phyloP scores from a whole-genome alignment of 495 filamentous ascomycete genomes.

The Lepraria neglecta region DNA sequence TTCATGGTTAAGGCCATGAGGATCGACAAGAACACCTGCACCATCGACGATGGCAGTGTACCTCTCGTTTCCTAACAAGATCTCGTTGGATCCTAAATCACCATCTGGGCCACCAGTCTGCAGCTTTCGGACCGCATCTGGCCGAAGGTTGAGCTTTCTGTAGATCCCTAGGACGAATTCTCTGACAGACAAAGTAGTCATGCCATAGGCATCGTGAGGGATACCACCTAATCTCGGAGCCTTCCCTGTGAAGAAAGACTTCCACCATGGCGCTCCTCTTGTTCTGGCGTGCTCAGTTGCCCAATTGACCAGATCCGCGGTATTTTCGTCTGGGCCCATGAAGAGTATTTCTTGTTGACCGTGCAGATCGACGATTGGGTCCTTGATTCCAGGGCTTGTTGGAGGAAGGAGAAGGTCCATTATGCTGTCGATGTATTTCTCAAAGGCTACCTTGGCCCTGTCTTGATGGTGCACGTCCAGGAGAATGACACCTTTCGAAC shows the following conservation, averaged over 20 bases:
- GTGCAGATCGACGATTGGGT: constrained; percentile 92
- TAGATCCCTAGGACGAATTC: constrained; percentile 96
- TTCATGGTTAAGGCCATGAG: constrained; percentile 74
- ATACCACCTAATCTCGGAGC: constrained; percentile 93
- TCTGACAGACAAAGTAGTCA: constrained; percentile 94
- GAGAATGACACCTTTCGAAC: constrained; percentile 95
- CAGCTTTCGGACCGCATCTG: constrained; percentile 76
- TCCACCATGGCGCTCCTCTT: constrained; percentile 96
- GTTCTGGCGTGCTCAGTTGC: constrained; percentile 87
- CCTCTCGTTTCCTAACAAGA: constrained; percentile 89
- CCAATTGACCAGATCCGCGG: constrained; percentile 94
- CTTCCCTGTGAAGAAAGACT: constrained; percentile 99
- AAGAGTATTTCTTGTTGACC: constrained; percentile 94
- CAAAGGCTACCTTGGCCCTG: constrained; percentile 83
- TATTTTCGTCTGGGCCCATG: constrained; percentile 98
- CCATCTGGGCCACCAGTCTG: constrained; percentile 97
- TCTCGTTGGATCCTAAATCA: constrained; percentile 96
- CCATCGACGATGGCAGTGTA: constrained; percentile 92
- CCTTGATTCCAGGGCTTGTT: constrained; percentile 92
- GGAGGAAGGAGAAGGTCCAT: constrained; percentile 88
- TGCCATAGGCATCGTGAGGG: constrained; percentile 91
- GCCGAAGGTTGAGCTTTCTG: constrained; percentile 84
- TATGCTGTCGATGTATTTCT: constrained; percentile 99
- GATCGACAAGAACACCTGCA: constrained; percentile 88
- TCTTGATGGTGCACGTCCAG: constrained; percentile 91